Evolutionary conservation across 768 basidiomycete genomes (phyloP).

Genomic region (Suillus tomentosus): DNA sequence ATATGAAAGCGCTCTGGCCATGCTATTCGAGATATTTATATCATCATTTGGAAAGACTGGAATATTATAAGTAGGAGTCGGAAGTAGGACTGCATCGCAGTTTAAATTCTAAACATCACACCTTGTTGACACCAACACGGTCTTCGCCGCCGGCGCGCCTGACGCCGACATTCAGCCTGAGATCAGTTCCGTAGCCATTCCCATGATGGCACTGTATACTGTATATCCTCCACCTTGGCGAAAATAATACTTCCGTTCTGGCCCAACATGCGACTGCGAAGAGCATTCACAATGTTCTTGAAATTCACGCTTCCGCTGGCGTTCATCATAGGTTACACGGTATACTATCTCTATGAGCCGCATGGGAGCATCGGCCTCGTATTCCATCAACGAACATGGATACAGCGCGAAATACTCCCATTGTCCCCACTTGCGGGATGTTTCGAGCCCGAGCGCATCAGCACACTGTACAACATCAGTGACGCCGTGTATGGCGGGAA

Average conservation of each 20-base stretch:
- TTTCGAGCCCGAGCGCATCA: conserved; percentile 62
- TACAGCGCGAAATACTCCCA: conserved; percentile 64
- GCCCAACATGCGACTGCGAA: conserved; percentile 31
- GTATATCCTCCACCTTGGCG: neutral
- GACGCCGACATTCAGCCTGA: neutral
- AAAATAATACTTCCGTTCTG: neutral
- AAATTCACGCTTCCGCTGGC: conserved; percentile 45
- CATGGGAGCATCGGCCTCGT: conserved; percentile 75
- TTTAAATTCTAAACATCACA: too few relatives aligned
- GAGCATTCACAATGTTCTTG: conserved; percentile 36
- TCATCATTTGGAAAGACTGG: too few relatives aligned
- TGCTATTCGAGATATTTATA: too few relatives aligned
- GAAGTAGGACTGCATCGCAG: too few relatives aligned
- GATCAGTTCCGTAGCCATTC: neutral
- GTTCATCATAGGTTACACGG: conserved; percentile 32
- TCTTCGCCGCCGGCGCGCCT: too few relatives aligned
- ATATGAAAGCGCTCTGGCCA: too few relatives aligned
- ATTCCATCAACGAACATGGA: conserved; percentile 77
- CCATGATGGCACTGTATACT: neutral
- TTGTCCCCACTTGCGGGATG: conserved; percentile 71
- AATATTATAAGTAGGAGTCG: too few relatives aligned
- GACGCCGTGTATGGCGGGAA: conserved; percentile 63
- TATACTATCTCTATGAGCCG: conserved; percentile 66
- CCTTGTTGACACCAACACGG: too few relatives aligned
- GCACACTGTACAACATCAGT: conserved; percentile 68